Evolutionary conservation across 2,329 filamentous ascomycete species (phyloP), one percentile per base, ranked within the genome.

Genomic region (Chaetoscypha palmicola): DNA sequence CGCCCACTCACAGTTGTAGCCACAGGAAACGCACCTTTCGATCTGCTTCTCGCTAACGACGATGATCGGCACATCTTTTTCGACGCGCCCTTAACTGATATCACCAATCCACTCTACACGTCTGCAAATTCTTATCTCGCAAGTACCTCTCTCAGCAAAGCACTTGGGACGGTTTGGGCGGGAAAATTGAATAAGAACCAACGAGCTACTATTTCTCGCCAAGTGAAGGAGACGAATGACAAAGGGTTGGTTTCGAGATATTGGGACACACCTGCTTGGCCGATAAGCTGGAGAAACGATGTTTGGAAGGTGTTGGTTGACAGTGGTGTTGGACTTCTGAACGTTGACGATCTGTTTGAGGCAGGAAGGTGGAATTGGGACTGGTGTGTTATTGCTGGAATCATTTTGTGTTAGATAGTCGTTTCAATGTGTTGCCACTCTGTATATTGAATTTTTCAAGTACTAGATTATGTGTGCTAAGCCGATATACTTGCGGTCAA

Each of bases 1-100:
- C 14, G 14, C 9, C 77, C 78, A 1, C 62, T 87, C 26, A 86
- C 81, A 0, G 72, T 86, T 2, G 78, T 86, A 2, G 79, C 72
- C 2, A 83, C 79, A 1, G 83, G 83, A 14, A 74, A 73, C 50
- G 71, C 76, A 1, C 75, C 71, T 1, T 79, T 81, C 54, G 68
- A 75, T 37, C 57, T 71, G 3, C 55, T 83, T 8, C 59, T 68
- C 9, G 61, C 64, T 14, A 74, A 76, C 54, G 52, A 62, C 3
- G 73, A 68, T 2, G 68, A 74, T 49, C 68, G 76, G 24, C 77
- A 83, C 58, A 65, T 77, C 45, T 82, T 82, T 62, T 79, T 77
- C 56, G 81, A 85, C 51, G 81, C 79, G 1, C 78, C 79, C 0
- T 66, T 84, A 1, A 58, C 66, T 43, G 21, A 45, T 23, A 39